A percentile compares a stretch with the other conserved stretches of the same genome.
These are phyloP conservation scores for Metschnikowia cubensis DNA, from an alignment of 805 yeast genomes.

Conservation along the genomic window DNA sequence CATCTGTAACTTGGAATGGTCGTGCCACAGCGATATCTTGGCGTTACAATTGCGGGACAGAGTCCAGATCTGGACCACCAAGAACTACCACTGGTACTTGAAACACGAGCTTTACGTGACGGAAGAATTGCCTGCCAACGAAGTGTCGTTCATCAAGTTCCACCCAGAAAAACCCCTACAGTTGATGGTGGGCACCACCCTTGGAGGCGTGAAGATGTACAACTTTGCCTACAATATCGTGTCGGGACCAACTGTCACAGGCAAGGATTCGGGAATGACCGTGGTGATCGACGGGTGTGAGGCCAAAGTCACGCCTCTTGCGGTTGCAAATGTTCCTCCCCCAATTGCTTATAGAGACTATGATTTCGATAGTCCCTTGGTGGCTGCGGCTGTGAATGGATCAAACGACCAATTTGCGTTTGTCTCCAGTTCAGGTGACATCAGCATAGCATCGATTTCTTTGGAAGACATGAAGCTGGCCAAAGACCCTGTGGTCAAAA, in stretches of 20 bases:
- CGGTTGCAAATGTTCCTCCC: constrained; percentile 89
- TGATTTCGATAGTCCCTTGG: constrained; percentile 47
- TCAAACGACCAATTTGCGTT: constrained; percentile 58
- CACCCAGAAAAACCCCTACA: constrained; percentile 87
- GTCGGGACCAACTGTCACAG: constrained; percentile 65
- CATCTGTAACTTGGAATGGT: constrained; percentile 67
- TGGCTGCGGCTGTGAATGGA: constrained; percentile 61
- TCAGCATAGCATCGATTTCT: constrained; percentile 36
- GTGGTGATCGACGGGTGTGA: constrained; percentile 75
- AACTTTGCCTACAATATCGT: constrained; percentile 62
- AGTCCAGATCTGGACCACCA: constrained; percentile 86
- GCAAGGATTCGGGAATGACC: constrained; percentile 73
- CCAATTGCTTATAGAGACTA: constrained; percentile 78
- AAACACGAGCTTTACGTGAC: constrained; percentile 64
- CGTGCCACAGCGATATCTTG: constrained; percentile 70
- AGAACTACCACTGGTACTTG: constrained; percentile 93
- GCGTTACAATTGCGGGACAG: constrained; percentile 60
- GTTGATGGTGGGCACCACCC: constrained; percentile 57
- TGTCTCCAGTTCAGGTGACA: constrained; percentile 41
- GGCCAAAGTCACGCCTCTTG: constrained; percentile 74
- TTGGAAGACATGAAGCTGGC: constrained; percentile 47
- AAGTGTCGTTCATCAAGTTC: constrained; percentile 55
- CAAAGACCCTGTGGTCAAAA: constrained; percentile 41
- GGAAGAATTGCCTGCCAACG: constrained; percentile 21
- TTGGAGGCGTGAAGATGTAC: constrained; percentile 50